phyloP scores from a whole-genome alignment of 805 yeast genomes.

The Kluyveromyces aestuarii region DNA sequence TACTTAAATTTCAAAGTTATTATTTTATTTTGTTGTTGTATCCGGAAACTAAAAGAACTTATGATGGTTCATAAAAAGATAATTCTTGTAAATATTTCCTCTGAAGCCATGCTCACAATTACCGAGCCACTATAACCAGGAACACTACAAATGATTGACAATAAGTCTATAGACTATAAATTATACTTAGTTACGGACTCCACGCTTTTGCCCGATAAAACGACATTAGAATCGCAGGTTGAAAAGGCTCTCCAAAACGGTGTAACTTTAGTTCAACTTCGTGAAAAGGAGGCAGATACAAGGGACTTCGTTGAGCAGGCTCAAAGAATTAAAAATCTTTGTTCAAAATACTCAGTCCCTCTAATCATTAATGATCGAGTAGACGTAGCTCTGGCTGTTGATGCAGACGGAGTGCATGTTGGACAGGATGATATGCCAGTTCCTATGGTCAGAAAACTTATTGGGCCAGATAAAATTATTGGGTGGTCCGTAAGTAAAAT shows the following conservation, averaged over 20 bases:
- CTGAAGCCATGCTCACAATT: not conserved
- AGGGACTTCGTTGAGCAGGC: conserved; percentile 60
- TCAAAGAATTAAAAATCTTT: conserved; percentile 46
- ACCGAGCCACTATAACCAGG: not conserved
- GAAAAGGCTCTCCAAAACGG: conserved; percentile 58
- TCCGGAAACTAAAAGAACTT: not conserved
- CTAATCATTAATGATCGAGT: conserved; percentile 78
- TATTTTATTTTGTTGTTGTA: not conserved
- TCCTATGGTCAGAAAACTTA: conserved; percentile 43
- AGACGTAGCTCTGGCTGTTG: conserved; percentile 83
- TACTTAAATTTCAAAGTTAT: not conserved
- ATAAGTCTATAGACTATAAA: conserved; percentile 34
- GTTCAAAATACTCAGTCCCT: conserved; percentile 55
- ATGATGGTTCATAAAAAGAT: not conserved
- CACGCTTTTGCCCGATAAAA: conserved; percentile 55
- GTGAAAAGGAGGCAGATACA: conserved; percentile 71
- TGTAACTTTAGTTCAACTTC: conserved; percentile 70
- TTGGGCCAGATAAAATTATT: conserved; percentile 67
- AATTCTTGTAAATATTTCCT: not conserved
- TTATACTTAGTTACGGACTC: conserved; percentile 77
- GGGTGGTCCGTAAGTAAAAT: conserved; percentile 67
- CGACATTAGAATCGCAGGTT: conserved; percentile 52
- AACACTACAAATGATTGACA: conserved; percentile 11
- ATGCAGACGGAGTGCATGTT: conserved; percentile 86
- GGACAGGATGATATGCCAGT: conserved; percentile 82